Conservation (phyloP, 1,284 basidiomycete genomes). For the Pseudozyma tsukubaensis region DNA sequence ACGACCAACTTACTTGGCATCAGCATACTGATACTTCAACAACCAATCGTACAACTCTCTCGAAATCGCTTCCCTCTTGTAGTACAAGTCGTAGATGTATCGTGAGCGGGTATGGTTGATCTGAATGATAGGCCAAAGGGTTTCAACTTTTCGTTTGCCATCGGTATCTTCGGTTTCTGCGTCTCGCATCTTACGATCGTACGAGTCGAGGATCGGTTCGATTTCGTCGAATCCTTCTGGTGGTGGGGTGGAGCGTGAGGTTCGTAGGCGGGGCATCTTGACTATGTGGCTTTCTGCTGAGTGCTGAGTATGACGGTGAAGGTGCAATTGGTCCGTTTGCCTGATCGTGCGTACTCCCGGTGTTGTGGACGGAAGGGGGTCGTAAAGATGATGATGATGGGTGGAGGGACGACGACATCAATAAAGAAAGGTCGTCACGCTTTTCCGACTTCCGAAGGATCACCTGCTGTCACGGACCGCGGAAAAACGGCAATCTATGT, state of each 20-base stretch:
- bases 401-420: constrained; percentile 3
- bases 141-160: constrained; percentile 95
- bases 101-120: constrained; percentile 87
- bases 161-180: constrained; percentile 94
- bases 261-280: constrained; percentile 92
- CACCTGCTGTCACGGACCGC: no score
- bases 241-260: constrained; percentile 90
- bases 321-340: no score
- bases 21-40: constrained; percentile 95
- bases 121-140: constrained; percentile 98
- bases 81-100: constrained; percentile 98
- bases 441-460: no score
- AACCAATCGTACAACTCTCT: constrained; percentile 97
- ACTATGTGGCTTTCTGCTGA: no score
- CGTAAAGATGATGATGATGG: constrained; percentile 1
- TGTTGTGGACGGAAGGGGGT: no score
- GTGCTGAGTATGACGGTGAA: no score
- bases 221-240: constrained; percentile 98
- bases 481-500: no score
- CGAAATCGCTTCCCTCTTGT: constrained; percentile 95
- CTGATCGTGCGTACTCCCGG: no score
- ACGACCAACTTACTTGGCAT: constrained; percentile 80
- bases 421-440: background rate
- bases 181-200: constrained; percentile 67
- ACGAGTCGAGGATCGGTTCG: constrained; percentile 72